Evolutionary conservation across 768 basidiomycete species (phyloP).

Genomic region (Macrolepiota dolichaula): DNA sequence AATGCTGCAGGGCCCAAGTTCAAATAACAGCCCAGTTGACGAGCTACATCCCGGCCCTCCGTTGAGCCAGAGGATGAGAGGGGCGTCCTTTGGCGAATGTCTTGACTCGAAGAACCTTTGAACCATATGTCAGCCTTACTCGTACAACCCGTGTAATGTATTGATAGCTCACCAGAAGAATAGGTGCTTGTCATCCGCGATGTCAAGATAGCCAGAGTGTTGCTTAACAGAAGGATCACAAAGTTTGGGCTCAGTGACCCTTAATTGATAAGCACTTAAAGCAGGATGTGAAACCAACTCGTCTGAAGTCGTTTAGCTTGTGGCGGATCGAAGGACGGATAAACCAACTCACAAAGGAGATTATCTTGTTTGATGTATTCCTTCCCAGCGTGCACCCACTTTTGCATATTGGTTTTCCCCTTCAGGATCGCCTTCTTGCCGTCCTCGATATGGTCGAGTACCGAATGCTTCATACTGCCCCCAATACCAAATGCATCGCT

Average conservation of each 20-base stretch:
- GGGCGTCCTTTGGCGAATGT: conserved; percentile 67
- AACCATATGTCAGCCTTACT: not conserved
- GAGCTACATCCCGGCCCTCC: conserved; percentile 74
- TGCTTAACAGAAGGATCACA: conserved; percentile 82
- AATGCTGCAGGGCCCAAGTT: conserved; percentile 86
- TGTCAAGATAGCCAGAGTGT: conserved; percentile 81
- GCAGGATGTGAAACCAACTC: conserved; percentile 59
- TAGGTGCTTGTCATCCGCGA: conserved; percentile 74
- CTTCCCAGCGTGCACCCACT: conserved; percentile 61
- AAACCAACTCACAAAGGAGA: conserved; percentile 56
- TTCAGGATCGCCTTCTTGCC: conserved; percentile 39
- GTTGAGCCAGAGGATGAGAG: conserved; percentile 89
- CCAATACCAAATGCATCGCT: not conserved
- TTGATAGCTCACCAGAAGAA: conserved; percentile 74
- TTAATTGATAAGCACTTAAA: conserved; percentile 49
- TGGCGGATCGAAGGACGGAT: not conserved
- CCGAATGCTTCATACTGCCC: conserved; percentile 20
- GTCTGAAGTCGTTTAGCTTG: conserved; percentile 35
- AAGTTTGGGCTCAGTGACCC: conserved; percentile 64
- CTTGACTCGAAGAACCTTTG: conserved; percentile 88
- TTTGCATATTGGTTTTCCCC: conserved; percentile 49
- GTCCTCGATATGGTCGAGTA: conserved; percentile 36
- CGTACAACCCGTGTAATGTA: not conserved
- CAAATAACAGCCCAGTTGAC: conserved; percentile 84
- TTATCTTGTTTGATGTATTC: conserved; percentile 69